Evolutionary conservation across 495 filamentous ascomycete genomes (phyloP), one percentile per base, ranked within the genome.

Genomic region (Cudoniella acicularis): DNA sequence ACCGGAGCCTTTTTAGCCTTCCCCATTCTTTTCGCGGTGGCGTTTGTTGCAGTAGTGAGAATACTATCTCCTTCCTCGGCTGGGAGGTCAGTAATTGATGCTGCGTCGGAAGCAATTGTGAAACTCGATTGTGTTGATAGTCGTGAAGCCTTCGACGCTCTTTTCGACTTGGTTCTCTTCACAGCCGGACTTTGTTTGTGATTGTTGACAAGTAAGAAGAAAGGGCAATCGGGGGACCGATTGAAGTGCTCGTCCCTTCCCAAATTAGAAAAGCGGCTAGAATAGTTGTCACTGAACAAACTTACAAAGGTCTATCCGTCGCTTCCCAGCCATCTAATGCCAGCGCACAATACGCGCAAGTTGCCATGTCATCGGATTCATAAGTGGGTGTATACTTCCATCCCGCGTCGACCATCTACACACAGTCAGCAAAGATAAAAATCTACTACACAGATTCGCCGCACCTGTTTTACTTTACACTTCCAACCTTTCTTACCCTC

Each of bases 321-420:
- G 89, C 86, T 67, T 96, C 92, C 92, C 93, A 98, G 1, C 89
- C 90, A 69, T 96, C 91, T 48, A 98, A 79, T 26, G 84, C 87
- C 25, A 97, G 71, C 36, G 83, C 80, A 71, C 94, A 98, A 70
- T 98, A 97, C 17, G 86, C 82, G 68, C 94, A 98, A 11, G 83
- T 92, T 2, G 87, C 89, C 70, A 91, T 84, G 71, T 98, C 94
- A 54, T 90, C 82, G 24, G 83, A 87, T 30, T 92, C 91, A 30
- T 79, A 75, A 1, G 79, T 89, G 0, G 94, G 94, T 30, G 90
- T 91, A 71, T 92, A 96, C 68, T 88, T 90, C 91, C 92, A 98
- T 16, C 94, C 94, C 6, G 89, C 89, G 55, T 91, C 87, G 42
- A 89, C 88, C 80, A 97, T 89, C 92, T 97, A 63, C 42, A 46